Evolutionary conservation across 78 protist genomes (phyloP).

Genomic region (Chrysochromulina tobinii): DNA sequence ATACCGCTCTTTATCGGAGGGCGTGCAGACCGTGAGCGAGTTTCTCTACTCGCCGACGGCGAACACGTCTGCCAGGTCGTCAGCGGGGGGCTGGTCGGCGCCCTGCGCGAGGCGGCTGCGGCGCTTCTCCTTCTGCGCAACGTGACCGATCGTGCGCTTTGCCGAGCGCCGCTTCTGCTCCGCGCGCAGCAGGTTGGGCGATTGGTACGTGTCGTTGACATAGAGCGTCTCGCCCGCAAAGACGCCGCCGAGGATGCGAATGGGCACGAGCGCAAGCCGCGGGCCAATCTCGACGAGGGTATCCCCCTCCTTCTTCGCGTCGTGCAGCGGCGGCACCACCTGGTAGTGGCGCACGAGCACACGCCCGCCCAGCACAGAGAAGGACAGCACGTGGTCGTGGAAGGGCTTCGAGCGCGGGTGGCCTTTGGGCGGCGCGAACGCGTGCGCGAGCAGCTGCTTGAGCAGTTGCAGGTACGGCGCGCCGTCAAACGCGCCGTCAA

Average conservation of each 20-base stretch:
- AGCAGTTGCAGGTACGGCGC: conserved; percentile 64
- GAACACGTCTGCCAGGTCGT: too few species aligned
- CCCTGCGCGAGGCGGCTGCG: background rate
- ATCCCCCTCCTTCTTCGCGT: background rate
- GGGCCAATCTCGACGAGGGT: conserved; percentile 92
- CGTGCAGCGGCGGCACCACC: conserved; percentile 35
- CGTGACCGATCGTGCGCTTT: background rate
- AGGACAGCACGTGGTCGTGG: conserved; percentile 89
- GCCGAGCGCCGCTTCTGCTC: background rate
- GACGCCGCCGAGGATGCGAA: background rate
- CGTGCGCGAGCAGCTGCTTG: conserved; percentile 73
- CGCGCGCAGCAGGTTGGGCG: background rate
- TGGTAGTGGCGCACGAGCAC: conserved; percentile 94
- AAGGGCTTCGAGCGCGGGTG: conserved; percentile 93
- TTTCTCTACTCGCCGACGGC: too few species aligned
- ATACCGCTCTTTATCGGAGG: too few species aligned
- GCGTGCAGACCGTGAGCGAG: too few species aligned
- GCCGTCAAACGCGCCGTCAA: conserved; percentile 56
- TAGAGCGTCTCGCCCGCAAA: conserved; percentile 7
- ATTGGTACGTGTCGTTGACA: background rate
- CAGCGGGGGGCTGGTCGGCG: background rate
- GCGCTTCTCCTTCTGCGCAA: background rate
- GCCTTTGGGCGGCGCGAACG: conserved; percentile 80
- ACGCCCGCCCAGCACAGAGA: conserved; percentile 70
- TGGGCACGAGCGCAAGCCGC: conserved; percentile 75